Percentiles rank a stretch among this genome's conserved stretches.
Conservation (phyloP, 495 filamentous ascomycete genomes). For the Wilcoxina mikolae region DNA sequence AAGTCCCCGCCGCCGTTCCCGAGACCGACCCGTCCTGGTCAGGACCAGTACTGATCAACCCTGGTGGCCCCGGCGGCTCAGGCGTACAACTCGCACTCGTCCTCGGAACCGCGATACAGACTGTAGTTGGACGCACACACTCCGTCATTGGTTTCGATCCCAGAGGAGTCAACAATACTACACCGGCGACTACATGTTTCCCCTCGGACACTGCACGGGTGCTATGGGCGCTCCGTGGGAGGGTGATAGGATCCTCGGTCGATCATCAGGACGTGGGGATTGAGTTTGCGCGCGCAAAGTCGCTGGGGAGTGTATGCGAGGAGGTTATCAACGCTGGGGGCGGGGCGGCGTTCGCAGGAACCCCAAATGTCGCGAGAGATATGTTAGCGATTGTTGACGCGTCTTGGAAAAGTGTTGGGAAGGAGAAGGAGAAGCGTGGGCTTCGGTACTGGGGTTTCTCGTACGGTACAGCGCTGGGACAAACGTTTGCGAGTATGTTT, state of each 20-base stretch:
- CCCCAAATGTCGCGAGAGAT: conserved; percentile 22
- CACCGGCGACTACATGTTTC: conserved; percentile 38
- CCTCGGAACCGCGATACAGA: conserved; percentile 32
- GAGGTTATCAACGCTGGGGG: conserved; percentile 3
- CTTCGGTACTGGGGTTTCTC: conserved; percentile 43
- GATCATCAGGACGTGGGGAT: conserved; percentile 10
- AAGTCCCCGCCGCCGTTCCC: conserved; percentile 33
- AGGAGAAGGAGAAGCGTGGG: conserved; percentile 31
- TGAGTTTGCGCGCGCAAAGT: conserved; percentile 9
- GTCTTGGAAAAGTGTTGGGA: conserved; percentile 14
- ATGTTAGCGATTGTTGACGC: conserved; percentile 22
- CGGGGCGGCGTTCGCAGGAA: conserved; percentile 12
- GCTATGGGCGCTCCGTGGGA: conserved; percentile 8
- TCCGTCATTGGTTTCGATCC: conserved; percentile 44
- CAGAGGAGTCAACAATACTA: conserved; percentile 39
- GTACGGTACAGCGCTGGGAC: conserved; percentile 40
- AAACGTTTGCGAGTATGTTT: conserved; percentile 39
- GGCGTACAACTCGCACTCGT: conserved; percentile 33
- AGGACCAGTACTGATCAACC: conserved; percentile 41
- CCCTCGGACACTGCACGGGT: conserved; percentile 19
- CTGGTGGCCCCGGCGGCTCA: conserved; percentile 39
- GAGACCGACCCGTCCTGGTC: conserved; percentile 28
- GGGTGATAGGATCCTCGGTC: conserved; percentile 3
- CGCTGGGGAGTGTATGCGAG: conserved; percentile 6
- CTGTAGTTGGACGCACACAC: conserved; percentile 35